Evolutionary conservation across 2,329 filamentous ascomycete species (phyloP), one percentile per base, ranked within the genome.

Genomic region (Seiridium cupressi): DNA sequence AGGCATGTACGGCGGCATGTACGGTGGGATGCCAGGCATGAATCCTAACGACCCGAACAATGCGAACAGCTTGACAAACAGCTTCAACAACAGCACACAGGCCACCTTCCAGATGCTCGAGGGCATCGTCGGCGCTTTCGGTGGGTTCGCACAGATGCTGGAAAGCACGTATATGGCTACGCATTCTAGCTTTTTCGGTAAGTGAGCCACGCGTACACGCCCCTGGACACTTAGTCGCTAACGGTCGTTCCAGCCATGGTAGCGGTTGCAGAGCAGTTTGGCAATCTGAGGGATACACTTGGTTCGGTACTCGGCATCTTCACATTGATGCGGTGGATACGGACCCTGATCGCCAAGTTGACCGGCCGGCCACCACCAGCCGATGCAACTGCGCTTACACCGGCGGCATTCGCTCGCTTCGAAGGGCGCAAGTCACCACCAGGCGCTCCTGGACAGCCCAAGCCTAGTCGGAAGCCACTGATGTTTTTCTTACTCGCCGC

Each of bases 111-210:
- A 98, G 81, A 92, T 99, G 84, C 92, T 99, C 56, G 95, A 99
- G 79, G 95, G 93, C 68, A 91, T 99, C 60, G 95, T 99, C 11
- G 92, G 92, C 32, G 93, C 95, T 2, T 99, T 99, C 80, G 93
- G 93, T 26, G 95, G 96, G 0, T 98, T 99, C 73, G 92, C 96
- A 10, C 95, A 99, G 80, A 99, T 99, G 95, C 84, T 99, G 35
- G 95, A 99, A 78, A 98, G 95, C 80, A 98, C 95, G 9, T 99
- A 97, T 70, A 99, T 99, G 96, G 95, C 96, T 36, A 99, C 95
- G 0, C 95, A 99, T 76, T 97, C 93, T 5, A 97, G 92, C 58
- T 99, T 99, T 77, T 99, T 98, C 71, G 93, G 93, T 97, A 84
- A 70, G 89, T 77, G 11, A 56, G 51, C 32, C 35, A 9, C 31